Base-by-base conservation (phyloP, 257 asterid genomes). In the Echites panduratus region DNA sequence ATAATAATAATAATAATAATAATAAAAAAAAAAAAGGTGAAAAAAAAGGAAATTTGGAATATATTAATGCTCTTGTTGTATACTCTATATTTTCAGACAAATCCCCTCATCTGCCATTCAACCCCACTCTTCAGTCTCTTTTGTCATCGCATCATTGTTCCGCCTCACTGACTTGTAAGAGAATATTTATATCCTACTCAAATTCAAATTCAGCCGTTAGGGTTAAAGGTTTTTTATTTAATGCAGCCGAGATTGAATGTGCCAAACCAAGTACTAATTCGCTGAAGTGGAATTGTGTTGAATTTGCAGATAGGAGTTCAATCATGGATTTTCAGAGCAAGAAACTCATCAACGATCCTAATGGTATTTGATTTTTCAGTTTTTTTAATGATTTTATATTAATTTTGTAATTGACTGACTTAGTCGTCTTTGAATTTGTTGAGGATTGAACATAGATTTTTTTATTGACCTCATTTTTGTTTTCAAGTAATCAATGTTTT, bases 321-420 rank as follows among this genome's bases (percentile, higher is more conserved):
- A n/a, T 9, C 81, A 71, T 94, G 99, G 88, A 87, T 85, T 91
- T 68, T 49, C 88, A 72, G 68, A 75, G 89, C 84, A 94, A 89
- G 84, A 94, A 94, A 78, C 96, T 94, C 87, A 91, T 94, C 79
- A 89, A 91, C 84, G 88, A 94, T 73, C 99, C 99, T 2, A 88
- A 88, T 82, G 89, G 98, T 92, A 77, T 48, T 26, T 71, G n/a
- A 75, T 72, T 8, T 2, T 32, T n/a, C n/a, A n/a, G n/a, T n/a
- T n/a, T n/a, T n/a, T n/a, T n/a, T n/a, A n/a, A n/a, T n/a, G n/a
- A n/a, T n/a, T n/a, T n/a, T n/a, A n/a, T n/a, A n/a, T 40, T 40
- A 65, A 9, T 11, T 22, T 22, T 50, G 4, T 17, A 7, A 14
- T 48, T 0, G 2, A 47, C 27, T 48, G 0, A 24, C 62, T 48